A percentile compares a stretch with the other conserved stretches of the same genome.
These are phyloP conservation scores for Phytophthora citricola DNA, from an alignment of 352 stramenopile genomes.

Conservation along the genomic window DNA sequence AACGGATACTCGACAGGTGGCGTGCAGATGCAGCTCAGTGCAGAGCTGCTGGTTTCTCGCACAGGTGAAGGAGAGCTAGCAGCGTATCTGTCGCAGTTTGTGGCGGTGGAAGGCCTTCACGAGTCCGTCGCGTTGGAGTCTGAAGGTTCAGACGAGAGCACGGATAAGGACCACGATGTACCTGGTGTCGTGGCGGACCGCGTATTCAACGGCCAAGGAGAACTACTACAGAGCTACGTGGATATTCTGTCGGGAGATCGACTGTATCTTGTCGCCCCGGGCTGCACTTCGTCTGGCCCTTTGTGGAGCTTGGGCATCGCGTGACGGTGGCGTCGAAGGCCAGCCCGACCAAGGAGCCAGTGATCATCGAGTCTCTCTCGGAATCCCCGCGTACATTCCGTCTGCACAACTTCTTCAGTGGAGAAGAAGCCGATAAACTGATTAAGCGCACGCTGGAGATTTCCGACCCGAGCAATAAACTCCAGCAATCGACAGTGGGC, in stretches of 20 bases:
- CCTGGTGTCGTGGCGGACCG: conserved; percentile 59
- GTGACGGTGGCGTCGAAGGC: conserved; percentile 59
- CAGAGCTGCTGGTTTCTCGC: conserved; percentile 61
- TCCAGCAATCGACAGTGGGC: conserved; percentile 83
- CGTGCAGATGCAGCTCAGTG: conserved; percentile 74
- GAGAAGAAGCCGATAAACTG: conserved; percentile 80
- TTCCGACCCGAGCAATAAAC: conserved; percentile 79
- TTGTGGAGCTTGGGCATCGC: conserved; percentile 80
- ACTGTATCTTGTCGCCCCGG: conserved; percentile 77
- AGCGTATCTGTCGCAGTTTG: conserved; percentile 83
- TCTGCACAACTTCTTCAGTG: conserved; percentile 89
- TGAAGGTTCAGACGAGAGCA: conserved; percentile 12
- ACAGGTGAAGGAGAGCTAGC: conserved; percentile 58
- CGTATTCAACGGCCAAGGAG: conserved; percentile 74
- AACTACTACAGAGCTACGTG: conserved; percentile 55
- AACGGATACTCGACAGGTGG: conserved; percentile 83
- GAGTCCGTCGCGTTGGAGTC: conserved; percentile 25
- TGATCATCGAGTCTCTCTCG: conserved; percentile 80
- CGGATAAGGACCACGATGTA: conserved; percentile 36
- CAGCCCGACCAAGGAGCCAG: conserved; percentile 62
- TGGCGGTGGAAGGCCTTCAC: conserved; percentile 67
- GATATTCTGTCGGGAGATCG: conserved; percentile 63
- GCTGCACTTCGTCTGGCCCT: conserved; percentile 81
- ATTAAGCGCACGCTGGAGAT: conserved; percentile 85
- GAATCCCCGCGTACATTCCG: conserved; percentile 87